Conservation (phyloP, 306 rosid species). For the Ormosia emarginata region DNA sequence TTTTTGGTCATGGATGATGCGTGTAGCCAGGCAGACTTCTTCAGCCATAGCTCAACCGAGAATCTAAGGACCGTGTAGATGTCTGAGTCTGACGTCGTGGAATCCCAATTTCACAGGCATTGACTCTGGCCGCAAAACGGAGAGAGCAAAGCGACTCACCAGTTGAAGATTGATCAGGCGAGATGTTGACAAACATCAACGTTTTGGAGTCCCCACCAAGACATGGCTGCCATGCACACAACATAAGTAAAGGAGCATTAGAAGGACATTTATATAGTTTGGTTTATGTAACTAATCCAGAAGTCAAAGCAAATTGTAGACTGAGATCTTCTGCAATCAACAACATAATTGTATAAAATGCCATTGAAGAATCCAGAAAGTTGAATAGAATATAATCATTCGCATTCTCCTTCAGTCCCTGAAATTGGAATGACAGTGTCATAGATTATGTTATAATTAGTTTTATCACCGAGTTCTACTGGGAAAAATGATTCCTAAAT, state of each 20-base stretch:
- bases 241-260: background rate
- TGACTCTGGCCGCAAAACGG: constrained; percentile 88
- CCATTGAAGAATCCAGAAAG: background rate
- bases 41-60: constrained; percentile 66
- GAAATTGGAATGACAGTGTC: background rate
- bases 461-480: background rate
- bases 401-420: background rate
- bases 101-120: constrained; percentile 85
- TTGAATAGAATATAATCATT: background rate
- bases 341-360: background rate
- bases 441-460: background rate
- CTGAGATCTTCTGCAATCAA: background rate
- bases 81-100: constrained; percentile 84
- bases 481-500: background rate
- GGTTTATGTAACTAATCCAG: background rate
- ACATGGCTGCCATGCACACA: constrained; percentile 69
- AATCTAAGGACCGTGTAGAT: constrained; percentile 44
- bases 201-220: constrained; percentile 95
- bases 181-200: constrained; percentile 83
- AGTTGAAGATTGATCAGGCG: constrained; percentile 77
- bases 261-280: background rate
- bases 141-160: constrained; percentile 91
- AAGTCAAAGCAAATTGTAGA: background rate
- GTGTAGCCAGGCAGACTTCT: background rate
- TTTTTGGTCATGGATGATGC: background rate